Evolutionary conservation across 345 rosid species (phyloP).

Genomic region (Mercurialis annua): DNA sequence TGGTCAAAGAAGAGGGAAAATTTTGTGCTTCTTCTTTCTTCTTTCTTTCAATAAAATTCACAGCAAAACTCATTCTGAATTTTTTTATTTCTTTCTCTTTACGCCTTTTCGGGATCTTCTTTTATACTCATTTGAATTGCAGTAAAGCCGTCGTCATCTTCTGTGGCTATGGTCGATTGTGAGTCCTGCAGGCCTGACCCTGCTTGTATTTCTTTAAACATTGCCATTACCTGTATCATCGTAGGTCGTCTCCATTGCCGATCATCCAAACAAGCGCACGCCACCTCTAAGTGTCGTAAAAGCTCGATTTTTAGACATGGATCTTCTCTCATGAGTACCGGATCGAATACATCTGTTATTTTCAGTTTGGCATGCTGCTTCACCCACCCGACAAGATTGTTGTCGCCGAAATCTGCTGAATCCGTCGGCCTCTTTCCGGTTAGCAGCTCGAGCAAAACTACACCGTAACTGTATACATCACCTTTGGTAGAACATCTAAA

Average conservation of each 20-base stretch:
- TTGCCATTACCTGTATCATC: constrained; percentile 75
- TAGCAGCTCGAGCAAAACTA: constrained; percentile 80
- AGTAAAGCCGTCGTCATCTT: constrained; percentile 60
- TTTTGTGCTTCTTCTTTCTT: constrained; percentile 15
- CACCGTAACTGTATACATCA: constrained; percentile 94
- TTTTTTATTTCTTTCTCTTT: constrained; percentile 11
- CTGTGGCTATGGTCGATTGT: constrained; percentile 61
- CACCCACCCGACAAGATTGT: constrained; percentile 98
- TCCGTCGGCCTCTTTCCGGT: constrained; percentile 92
- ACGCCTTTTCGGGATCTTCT: constrained; percentile 63
- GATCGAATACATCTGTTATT: constrained; percentile 79
- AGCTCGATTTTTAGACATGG: constrained; percentile 73
- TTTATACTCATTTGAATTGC: constrained; percentile 70
- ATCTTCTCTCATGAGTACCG: constrained; percentile 65
- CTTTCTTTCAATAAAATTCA: constrained; percentile 25
- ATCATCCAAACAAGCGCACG: constrained; percentile 82
- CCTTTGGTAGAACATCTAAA: constrained; percentile 86
- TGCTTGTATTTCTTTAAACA: constrained; percentile 75
- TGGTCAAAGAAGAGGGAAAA: constrained; percentile 31
- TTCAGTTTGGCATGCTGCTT: constrained; percentile 77
- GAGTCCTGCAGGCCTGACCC: constrained; percentile 79
- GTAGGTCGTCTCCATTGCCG: constrained; percentile 64
- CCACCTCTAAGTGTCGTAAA: constrained; percentile 61
- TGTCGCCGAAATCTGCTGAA: constrained; percentile 94
- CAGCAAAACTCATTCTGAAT: constrained; percentile 19